Evolutionary conservation across 2,329 filamentous ascomycete genomes (phyloP), one percentile per base, ranked within the genome.

Genomic region (Colletotrichum lupini): DNA sequence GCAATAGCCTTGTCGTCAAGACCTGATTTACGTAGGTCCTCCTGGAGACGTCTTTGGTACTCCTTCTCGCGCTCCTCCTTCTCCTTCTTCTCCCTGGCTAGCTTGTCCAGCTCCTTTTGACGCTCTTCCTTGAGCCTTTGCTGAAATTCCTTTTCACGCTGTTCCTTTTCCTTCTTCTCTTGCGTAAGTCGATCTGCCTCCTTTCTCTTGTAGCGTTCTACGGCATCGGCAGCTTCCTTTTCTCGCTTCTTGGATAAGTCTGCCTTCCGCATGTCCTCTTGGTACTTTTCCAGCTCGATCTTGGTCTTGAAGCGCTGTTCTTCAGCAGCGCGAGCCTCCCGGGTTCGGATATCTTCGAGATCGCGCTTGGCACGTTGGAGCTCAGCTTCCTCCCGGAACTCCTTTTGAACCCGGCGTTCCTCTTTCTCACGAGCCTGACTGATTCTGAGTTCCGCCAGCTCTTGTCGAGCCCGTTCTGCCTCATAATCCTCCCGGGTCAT

Each of bases 1-100:
- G 85, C 82, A 75, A 92, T 91, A 74, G 88, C 86, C 75, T 87
- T 86, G 77, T 91, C 89, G 76, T 88, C 86, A 55, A 92, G 82
- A 3, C 91, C 90, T 2, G 90, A 88, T 61, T 87, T 87, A 72
- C 88, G 81, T 49, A 92, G 82, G 62, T 91, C 87, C 75, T 91
- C 88, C 77, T 89, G 87, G 59, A 92, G 81, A 53, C 87, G 86
- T 30, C 83, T 83, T 77, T 88, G 85, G 76, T 89, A 91, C 76
- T 91, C 86, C 74, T 83, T 84, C 59, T 92, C 88, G 53, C 82
- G 83, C 71, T 84, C 79, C 71, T 87, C 87, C 67, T 83, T 84
- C 68, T 87, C 85, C 72, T 85, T 84, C 75, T 84, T 83, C 75
- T 88, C 87, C 76, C 81, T 85, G 52, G 83, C 81, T 28, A 81